These are phyloP conservation scores for Arthrobotrys conoides DNA, from an alignment of 2,329 filamentous ascomycete species.

Conservation along the genomic window DNA sequence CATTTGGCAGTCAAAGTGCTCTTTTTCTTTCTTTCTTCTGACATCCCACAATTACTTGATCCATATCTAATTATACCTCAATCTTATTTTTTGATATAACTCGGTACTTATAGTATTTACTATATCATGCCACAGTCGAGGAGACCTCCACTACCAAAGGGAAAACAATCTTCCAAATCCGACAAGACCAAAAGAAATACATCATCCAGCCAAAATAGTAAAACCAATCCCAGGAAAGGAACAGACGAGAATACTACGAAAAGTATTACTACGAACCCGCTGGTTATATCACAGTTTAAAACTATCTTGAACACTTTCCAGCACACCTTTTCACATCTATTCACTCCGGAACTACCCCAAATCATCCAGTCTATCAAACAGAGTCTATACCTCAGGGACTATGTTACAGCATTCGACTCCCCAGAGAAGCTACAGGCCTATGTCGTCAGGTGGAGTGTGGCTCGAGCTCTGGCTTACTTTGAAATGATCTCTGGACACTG, in stretches of 20 bases:
- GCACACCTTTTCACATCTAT: slow-evolving; percentile 73
- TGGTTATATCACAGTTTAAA: slow-evolving; percentile 36
- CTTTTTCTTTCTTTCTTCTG: slow-evolving; percentile 1
- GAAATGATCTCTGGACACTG: slow-evolving; percentile 62
- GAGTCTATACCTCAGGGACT: slow-evolving; percentile 88
- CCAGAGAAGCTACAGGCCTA: slow-evolving; percentile 83
- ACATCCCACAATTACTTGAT: too few relatives aligned
- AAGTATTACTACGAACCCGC: neutral
- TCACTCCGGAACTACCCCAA: slow-evolving; percentile 70
- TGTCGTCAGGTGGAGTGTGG: slow-evolving; percentile 90
- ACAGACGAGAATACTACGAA: neutral
- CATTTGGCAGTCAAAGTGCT: slow-evolving; percentile 25
- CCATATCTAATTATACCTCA: too few relatives aligned
- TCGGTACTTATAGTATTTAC: too few relatives aligned
- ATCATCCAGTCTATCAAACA: slow-evolving; percentile 86
- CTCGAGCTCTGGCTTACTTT: slow-evolving; percentile 85
- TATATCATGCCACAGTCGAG: slow-evolving; percentile 42
- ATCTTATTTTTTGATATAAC: too few relatives aligned
- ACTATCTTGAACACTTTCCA: slow-evolving; percentile 79
- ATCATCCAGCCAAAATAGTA: neutral
- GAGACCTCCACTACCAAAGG: slow-evolving; percentile 15
- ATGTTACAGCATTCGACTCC: slow-evolving; percentile 81
- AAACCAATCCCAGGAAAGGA: slow-evolving; percentile 1
- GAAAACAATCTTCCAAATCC: slow-evolving; percentile 7
- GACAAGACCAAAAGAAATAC: neutral